Evolutionary conservation across 805 yeast genomes (phyloP), one percentile per base, ranked within the genome.

Genomic region (Pichia manshurica): DNA sequence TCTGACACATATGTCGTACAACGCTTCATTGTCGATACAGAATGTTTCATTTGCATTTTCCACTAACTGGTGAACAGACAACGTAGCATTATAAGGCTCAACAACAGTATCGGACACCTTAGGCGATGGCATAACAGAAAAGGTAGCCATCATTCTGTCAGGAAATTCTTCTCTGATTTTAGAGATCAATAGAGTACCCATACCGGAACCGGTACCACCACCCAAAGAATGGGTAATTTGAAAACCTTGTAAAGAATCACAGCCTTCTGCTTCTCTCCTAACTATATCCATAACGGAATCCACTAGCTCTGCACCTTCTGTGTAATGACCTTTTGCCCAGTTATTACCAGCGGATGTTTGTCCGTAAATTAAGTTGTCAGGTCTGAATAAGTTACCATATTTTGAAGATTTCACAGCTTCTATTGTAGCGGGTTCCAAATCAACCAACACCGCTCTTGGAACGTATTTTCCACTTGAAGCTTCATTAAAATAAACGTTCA

Each of bases 301-400:
- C 38, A 87, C 90, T 56, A 89, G 75, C 73, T 89, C 96, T 4
- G 96, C 96, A 59, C 96, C 96, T 69, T 89, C 96, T 34, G 96
- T 89, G 74, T 89, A 89, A 71, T 86, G 93, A 63, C 96, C 96
- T 68, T 88, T 89, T 47, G 96, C 96, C 96, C 96, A 89, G 59
- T 87, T 95, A 63, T 89, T 89, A 60, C 96, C 96, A 1, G 96
- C 96, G 23, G 95, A 86, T 25, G 90, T 79, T 68, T 87, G 95
- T 42, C 96, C 96, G 62, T 80, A 85, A 54, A 89, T 84, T 60
- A 79, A 82, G 71, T 88, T 88, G 65, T 89, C 96, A 28, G 96
- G 96, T 70, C 96, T 84, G 69, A 87, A 89, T 56, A 89, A 72
- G 63, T 82, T 79, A 53, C 96, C 96, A 60, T 82, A 82, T n/a